A percentile compares a stretch with the other conserved stretches of the same genome.
These are phyloP conservation scores for Leucoagaricus sp. DNA, from an alignment of 1,284 basidiomycete genomes.

Conservation along the genomic window DNA sequence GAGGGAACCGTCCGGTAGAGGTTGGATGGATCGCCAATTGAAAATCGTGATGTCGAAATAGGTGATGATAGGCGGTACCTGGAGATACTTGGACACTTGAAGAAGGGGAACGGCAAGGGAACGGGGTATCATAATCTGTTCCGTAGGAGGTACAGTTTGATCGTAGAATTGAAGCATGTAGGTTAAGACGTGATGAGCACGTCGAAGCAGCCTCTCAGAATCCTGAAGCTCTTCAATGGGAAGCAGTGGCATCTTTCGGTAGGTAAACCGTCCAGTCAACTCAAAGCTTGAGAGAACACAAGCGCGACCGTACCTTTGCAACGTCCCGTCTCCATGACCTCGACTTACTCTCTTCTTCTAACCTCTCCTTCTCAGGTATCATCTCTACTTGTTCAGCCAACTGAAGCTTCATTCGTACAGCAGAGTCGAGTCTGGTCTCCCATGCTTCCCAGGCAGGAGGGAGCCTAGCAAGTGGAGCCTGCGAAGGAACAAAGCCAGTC, in stretches of 20 bases:
- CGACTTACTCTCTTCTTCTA: slow-evolving; percentile 46
- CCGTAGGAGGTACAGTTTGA: slow-evolving; percentile 61
- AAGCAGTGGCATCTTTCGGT: slow-evolving; percentile 59
- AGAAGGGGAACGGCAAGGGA: slow-evolving; percentile 80
- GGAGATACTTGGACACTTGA: slow-evolving; percentile 70
- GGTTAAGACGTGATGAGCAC: slow-evolving; percentile 84
- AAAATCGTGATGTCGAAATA: slow-evolving; percentile 94
- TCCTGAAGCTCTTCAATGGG: slow-evolving; percentile 48
- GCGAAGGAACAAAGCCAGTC: slow-evolving; percentile 88
- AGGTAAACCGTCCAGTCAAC: too few species aligned
- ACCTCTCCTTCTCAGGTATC: slow-evolving; percentile 36
- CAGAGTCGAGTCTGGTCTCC: slow-evolving; percentile 66
- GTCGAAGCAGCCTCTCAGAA: slow-evolving; percentile 69
- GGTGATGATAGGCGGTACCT: slow-evolving; percentile 87
- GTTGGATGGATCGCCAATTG: slow-evolving; percentile 70
- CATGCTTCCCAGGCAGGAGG: slow-evolving; percentile 65
- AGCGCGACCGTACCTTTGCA: slow-evolving; percentile 37
- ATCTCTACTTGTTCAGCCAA: slow-evolving; percentile 55
- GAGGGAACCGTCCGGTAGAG: slow-evolving; percentile 6
- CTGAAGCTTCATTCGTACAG: slow-evolving; percentile 52
- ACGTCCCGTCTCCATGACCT: slow-evolving; percentile 68
- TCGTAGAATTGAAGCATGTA: slow-evolving; percentile 90
- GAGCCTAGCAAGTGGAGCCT: slow-evolving; percentile 68
- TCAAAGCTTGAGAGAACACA: too few species aligned
- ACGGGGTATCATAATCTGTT: slow-evolving; percentile 63